Conservation (phyloP, 2,329 filamentous ascomycete genomes). For the Phialocephala subalpina region DNA sequence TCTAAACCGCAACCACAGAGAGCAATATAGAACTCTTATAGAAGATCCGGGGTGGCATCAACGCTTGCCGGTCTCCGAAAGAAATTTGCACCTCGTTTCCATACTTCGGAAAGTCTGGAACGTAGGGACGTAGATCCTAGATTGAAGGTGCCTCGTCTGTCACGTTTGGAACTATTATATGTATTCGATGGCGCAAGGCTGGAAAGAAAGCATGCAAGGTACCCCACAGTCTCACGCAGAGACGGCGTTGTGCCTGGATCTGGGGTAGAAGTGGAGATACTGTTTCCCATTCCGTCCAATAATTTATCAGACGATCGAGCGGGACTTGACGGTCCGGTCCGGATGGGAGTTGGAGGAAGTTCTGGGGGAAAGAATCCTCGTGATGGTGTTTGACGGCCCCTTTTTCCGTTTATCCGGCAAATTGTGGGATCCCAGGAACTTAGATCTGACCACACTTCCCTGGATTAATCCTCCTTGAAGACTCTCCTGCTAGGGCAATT, state of each 20-base stretch:
- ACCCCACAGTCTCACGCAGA: conserved; percentile 17
- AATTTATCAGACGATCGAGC: background rate
- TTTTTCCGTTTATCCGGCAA: conserved; percentile 25
- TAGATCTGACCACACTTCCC: background rate
- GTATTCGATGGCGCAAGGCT: conserved; percentile 10
- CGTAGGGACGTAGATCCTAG: conserved; percentile 28
- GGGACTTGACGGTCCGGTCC: conserved; percentile 26
- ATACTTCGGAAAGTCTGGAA: conserved; percentile 20
- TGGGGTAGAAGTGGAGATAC: conserved; percentile 23
- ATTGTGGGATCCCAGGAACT: background rate
- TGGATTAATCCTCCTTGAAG: background rate
- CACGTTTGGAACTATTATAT: background rate
- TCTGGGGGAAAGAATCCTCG: conserved; percentile 2
- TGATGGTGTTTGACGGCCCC: conserved; percentile 22
- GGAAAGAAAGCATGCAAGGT: conserved; percentile 16
- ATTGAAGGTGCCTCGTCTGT: background rate
- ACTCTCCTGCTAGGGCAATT: background rate
- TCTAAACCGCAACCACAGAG: background rate
- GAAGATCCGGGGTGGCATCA: background rate
- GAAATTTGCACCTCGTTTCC: background rate
- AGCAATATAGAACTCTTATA: conserved; percentile 6
- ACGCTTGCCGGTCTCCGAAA: conserved; percentile 3
- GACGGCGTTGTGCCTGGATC: conserved; percentile 12
- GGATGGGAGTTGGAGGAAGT: background rate
- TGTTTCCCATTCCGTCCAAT: conserved; percentile 20